Conservation (phyloP, 2,329 filamentous ascomycete species). For the Acrodontium crateriforme region DNA sequence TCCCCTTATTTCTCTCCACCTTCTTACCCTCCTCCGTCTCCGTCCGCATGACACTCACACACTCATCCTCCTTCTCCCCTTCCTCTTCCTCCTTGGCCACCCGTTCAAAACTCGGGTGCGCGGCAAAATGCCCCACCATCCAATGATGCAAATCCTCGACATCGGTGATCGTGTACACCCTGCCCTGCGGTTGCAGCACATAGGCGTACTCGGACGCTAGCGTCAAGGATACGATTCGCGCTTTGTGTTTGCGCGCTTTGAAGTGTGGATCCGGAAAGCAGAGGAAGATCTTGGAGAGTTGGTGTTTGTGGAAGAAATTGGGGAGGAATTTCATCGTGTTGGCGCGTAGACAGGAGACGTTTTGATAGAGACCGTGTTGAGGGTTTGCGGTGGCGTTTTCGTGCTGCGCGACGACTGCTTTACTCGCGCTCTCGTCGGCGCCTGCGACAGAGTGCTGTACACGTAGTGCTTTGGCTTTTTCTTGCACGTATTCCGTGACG, state of each 20-base stretch:
- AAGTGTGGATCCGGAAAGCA: constrained; percentile 99
- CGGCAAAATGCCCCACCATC: constrained; percentile 80
- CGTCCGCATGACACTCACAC: constrained; percentile 58
- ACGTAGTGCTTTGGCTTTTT: constrained; percentile 71
- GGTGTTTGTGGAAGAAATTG: constrained; percentile 76
- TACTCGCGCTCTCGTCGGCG: neutral
- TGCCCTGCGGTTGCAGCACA: constrained; percentile 65
- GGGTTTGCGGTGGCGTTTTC: constrained; percentile 4
- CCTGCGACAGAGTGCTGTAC: constrained; percentile 31
- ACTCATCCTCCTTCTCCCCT: constrained; percentile 54
- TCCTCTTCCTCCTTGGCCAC: constrained; percentile 46
- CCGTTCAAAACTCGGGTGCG: constrained; percentile 65
- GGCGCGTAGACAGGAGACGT: constrained; percentile 74
- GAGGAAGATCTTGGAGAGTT: constrained; percentile 85
- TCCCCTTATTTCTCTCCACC: constrained; percentile 76
- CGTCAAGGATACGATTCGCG: constrained; percentile 77
- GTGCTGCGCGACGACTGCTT: too few species aligned
- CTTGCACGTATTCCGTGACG: constrained; percentile 81
- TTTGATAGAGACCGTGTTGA: constrained; percentile 51
- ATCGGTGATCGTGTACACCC: constrained; percentile 93
- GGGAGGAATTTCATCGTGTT: constrained; percentile 99
- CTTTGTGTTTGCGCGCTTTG: constrained; percentile 94
- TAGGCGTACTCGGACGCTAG: constrained; percentile 91
- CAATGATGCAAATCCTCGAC: constrained; percentile 86
- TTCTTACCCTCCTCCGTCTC: constrained; percentile 98